phyloP scores from a whole-genome alignment of 805 yeast species.

The Lachancea meyersii region DNA sequence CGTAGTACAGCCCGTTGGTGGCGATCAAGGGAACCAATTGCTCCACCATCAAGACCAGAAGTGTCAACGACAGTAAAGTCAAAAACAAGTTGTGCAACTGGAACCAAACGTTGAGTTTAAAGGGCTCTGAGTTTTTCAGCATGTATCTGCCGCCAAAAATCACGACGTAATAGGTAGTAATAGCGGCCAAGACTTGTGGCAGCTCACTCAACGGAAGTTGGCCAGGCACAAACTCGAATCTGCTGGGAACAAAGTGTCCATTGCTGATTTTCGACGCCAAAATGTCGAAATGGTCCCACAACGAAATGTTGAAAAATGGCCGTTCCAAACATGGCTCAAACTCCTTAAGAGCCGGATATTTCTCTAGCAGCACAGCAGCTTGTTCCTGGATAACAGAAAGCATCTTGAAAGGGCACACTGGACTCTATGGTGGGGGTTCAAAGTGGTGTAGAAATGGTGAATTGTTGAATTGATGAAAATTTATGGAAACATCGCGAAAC shows the following conservation, averaged over 20 bases:
- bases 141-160: slow-evolving; percentile 81
- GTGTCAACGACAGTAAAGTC: slow-evolving; percentile 58
- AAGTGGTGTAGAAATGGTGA: neutral
- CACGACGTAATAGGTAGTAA: slow-evolving; percentile 65
- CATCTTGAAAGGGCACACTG: neutral
- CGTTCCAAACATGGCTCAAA: slow-evolving; percentile 30
- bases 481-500: neutral
- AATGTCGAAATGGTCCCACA: slow-evolving; percentile 29
- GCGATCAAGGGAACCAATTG: slow-evolving; percentile 76
- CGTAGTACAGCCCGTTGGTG: slow-evolving; percentile 71
- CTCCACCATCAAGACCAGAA: slow-evolving; percentile 69
- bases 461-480: neutral
- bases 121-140: slow-evolving; percentile 53
- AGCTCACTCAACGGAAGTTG: slow-evolving; percentile 63
- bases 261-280: slow-evolving; percentile 17
- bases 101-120: slow-evolving; percentile 68
- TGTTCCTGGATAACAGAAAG: slow-evolving; percentile 10
- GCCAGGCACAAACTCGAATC: slow-evolving; percentile 62
- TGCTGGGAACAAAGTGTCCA: slow-evolving; percentile 30
- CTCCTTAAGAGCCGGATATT: slow-evolving; percentile 17
- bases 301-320: slow-evolving; percentile 32
- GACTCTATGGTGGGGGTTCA: neutral
- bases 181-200: slow-evolving; percentile 50
- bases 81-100: slow-evolving; percentile 79
- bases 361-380: slow-evolving; percentile 18